These are phyloP conservation scores for Dichotomopilus funicola DNA, from an alignment of 2,329 filamentous ascomycete species.

Conservation along the genomic window DNA sequence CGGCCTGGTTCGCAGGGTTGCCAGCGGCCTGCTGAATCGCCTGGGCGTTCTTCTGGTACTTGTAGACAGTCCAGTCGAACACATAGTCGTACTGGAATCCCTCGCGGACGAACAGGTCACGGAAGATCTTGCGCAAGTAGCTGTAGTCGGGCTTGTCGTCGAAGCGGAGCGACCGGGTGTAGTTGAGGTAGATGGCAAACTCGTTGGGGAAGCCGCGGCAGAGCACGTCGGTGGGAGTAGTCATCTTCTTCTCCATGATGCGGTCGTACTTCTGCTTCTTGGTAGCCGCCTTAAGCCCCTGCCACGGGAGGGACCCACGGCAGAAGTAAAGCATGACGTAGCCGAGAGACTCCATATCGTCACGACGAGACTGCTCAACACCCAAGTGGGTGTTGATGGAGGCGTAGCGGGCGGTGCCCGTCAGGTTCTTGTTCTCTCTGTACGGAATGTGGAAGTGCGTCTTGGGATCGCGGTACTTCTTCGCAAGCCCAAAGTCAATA, in stretches of 20 bases:
- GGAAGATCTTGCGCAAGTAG: slow-evolving; percentile 99
- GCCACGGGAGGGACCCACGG: slow-evolving; percentile 96
- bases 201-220: slow-evolving; percentile 99
- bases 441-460: slow-evolving; percentile 99
- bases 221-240: slow-evolving; percentile 93
- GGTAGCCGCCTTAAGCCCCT: slow-evolving; percentile 94
- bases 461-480: slow-evolving; percentile 99
- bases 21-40: slow-evolving; percentile 73
- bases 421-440: slow-evolving; percentile 99
- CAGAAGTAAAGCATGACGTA: slow-evolving; percentile 99
- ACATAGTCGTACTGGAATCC: slow-evolving; percentile 99
- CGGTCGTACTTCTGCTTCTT: slow-evolving; percentile 99
- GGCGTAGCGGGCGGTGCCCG: slow-evolving; percentile 95
- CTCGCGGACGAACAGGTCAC: slow-evolving; percentile 95
- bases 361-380: slow-evolving; percentile 96
- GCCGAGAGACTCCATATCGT: slow-evolving; percentile 98
- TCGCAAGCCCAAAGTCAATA: slow-evolving; percentile 97
- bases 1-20: slow-evolving; percentile 50
- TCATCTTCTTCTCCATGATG: slow-evolving; percentile 99
- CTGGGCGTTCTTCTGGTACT: slow-evolving; percentile 99
- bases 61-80: slow-evolving; percentile 99
- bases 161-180: slow-evolving; percentile 95
- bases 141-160: slow-evolving; percentile 99
- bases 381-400: slow-evolving; percentile 98
- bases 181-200: slow-evolving; percentile 99